These are phyloP conservation scores for Fragosphaeria purpurea DNA, from an alignment of 2,329 filamentous ascomycete genomes.

Conservation along the genomic window DNA sequence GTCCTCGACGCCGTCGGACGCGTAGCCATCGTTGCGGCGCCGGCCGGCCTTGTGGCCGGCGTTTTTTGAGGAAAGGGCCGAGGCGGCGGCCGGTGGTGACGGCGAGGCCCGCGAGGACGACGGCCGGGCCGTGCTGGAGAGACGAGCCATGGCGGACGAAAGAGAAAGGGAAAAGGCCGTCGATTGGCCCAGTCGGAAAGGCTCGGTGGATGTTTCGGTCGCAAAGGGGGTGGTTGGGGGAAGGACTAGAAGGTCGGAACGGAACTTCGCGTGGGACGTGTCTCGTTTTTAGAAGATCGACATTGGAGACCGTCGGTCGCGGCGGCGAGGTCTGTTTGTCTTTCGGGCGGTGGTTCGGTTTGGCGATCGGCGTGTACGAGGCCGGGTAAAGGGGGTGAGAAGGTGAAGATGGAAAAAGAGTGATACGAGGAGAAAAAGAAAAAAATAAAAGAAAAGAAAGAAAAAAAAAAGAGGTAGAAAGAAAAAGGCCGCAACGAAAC, in stretches of 20 bases:
- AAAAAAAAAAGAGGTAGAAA: neutral
- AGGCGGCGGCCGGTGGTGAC: constrained; percentile 13
- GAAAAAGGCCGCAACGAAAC: neutral
- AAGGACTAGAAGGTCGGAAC: too few relatives aligned
- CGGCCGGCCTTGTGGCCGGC: constrained; percentile 4
- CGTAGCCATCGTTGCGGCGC: constrained; percentile 44
- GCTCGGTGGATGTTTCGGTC: neutral
- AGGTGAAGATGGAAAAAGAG: neutral
- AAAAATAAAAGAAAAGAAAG: neutral
- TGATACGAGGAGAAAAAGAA: neutral
- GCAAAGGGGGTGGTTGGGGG: too few relatives aligned
- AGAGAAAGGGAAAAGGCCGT: neutral
- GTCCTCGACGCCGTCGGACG: constrained; percentile 71
- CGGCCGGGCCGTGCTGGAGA: constrained; percentile 6
- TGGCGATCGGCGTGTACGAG: neutral
- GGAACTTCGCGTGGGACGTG: too few relatives aligned
- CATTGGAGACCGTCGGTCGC: neutral
- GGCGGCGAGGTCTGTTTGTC: too few relatives aligned
- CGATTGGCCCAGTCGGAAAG: neutral
- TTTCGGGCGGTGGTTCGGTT: too few relatives aligned
- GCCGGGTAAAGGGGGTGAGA: neutral
- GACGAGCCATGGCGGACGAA: constrained; percentile 9
- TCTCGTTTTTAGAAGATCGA: neutral
- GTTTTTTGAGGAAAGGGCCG: constrained; percentile 9
- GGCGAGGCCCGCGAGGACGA: constrained; percentile 5